Conservation (phyloP, 2,329 filamentous ascomycete species). For the Fusarium sambucinum region DNA sequence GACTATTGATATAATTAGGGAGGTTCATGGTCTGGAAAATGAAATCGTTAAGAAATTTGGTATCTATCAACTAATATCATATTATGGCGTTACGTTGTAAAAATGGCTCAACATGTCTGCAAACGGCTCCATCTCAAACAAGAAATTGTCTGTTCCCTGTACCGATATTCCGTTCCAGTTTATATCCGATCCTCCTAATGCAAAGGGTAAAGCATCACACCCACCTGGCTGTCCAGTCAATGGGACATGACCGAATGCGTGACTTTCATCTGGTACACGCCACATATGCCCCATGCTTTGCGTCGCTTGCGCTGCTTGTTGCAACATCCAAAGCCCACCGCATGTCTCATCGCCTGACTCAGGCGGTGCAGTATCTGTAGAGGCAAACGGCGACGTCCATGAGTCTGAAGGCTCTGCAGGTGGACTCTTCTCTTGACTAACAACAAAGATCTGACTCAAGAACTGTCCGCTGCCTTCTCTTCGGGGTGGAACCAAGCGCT, state of each 20-base stretch:
- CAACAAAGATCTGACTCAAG: not conserved
- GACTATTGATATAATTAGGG: not conserved
- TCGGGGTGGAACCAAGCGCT: not conserved
- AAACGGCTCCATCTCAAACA: conserved; percentile 11
- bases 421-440: not conserved
- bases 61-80: too few relatives aligned
- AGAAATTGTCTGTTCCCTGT: conserved; percentile 7
- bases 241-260: not conserved
- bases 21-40: not conserved
- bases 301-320: not conserved
- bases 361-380: not conserved
- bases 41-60: fast-evolving
- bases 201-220: not conserved
- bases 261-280: not conserved
- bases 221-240: not conserved
- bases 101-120: conserved; percentile 1
- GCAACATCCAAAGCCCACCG: not conserved
- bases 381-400: not conserved
- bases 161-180: conserved; percentile 1
- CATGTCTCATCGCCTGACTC: not conserved
- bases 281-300: not conserved
- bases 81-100: not conserved
- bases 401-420: fast-evolving
- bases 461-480: not conserved
- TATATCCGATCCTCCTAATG: not conserved